Percentiles rank a stretch among this genome's conserved stretches.
phyloP scores from a whole-genome alignment of 805 yeast species.

The Zygotorulaspora sp. region DNA sequence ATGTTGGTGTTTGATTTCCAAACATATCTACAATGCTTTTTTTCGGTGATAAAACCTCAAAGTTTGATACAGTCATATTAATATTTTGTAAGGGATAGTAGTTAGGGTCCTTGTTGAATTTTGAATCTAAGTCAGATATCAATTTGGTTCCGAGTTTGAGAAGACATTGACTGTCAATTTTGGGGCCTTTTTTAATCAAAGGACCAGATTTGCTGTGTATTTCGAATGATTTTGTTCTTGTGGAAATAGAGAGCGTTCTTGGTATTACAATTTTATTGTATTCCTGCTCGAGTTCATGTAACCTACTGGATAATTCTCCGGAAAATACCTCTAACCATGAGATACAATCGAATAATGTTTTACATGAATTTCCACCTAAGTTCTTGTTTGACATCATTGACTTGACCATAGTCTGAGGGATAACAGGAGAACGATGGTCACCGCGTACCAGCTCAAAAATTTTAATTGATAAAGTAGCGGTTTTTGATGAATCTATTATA shows the following conservation, averaged over 20 bases:
- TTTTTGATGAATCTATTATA: slow-evolving; percentile 40
- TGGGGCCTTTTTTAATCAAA: slow-evolving; percentile 7
- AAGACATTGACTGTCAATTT: slow-evolving; percentile 24
- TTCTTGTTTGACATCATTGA: slow-evolving; percentile 90
- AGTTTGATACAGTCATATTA: slow-evolving; percentile 50
- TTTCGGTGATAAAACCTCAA: slow-evolving; percentile 42
- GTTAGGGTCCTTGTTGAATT: slow-evolving; percentile 22
- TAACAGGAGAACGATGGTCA: slow-evolving; percentile 47
- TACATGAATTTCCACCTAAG: slow-evolving; percentile 55
- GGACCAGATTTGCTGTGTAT: slow-evolving; percentile 24
- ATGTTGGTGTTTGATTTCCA: slow-evolving; percentile 21
- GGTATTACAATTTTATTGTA: slow-evolving; percentile 40
- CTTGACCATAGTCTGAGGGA: slow-evolving; percentile 58
- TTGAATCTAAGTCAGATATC: slow-evolving; percentile 39
- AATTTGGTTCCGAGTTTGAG: slow-evolving; percentile 38
- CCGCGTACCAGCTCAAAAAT: slow-evolving; percentile 67
- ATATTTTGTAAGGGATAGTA: slow-evolving; percentile 49
- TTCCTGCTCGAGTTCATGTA: slow-evolving; percentile 70
- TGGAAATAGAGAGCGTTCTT: slow-evolving; percentile 41
- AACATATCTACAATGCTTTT: slow-evolving; percentile 34
- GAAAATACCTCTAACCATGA: slow-evolving; percentile 82
- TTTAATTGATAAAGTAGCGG: slow-evolving; percentile 46
- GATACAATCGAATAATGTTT: slow-evolving; percentile 49
- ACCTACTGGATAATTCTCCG: slow-evolving; percentile 68
- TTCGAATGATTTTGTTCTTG: slow-evolving; percentile 30